A percentile compares a stretch with the other conserved stretches of the same genome.
phyloP scores from a whole-genome alignment of 257 asterid species.

The Penstemon eatonii region DNA sequence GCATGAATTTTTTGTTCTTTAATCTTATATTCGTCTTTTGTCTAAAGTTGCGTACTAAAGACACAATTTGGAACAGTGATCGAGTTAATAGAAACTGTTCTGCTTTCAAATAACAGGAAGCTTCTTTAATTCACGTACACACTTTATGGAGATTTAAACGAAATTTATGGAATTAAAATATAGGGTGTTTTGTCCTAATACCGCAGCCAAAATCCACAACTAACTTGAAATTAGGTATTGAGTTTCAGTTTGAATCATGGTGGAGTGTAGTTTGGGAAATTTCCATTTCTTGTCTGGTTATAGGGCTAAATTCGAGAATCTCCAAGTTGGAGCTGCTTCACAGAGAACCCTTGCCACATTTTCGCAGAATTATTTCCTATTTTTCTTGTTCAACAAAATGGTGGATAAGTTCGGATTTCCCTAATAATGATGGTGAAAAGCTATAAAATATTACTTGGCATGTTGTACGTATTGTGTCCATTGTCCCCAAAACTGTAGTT shows the following conservation, averaged over 20 bases:
- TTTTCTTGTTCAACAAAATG: background rate
- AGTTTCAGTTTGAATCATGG: background rate
- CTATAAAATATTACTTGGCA: background rate
- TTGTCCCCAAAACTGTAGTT: background rate
- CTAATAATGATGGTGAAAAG: slow-evolving; percentile 1
- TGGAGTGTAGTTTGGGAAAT: background rate
- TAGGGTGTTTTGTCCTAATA: background rate
- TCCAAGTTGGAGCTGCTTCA: background rate
- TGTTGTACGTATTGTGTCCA: background rate
- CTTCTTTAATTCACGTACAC: background rate
- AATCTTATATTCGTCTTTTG: background rate
- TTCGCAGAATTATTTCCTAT: background rate
- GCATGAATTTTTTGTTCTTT: slow-evolving; percentile 6
- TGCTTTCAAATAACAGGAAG: background rate
- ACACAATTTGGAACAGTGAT: background rate
- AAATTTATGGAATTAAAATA: too few species aligned
- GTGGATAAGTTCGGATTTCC: background rate
- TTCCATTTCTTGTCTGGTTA: background rate
- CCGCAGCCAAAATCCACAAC: background rate
- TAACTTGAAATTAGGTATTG: background rate
- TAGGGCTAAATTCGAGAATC: background rate
- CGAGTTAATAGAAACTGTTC: slow-evolving; percentile 11
- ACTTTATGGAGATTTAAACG: too few species aligned
- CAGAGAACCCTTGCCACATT: background rate
- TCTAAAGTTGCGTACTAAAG: background rate